Conservation (phyloP, 1,139 yeast species). For the Schwanniomyces etchellsii region DNA sequence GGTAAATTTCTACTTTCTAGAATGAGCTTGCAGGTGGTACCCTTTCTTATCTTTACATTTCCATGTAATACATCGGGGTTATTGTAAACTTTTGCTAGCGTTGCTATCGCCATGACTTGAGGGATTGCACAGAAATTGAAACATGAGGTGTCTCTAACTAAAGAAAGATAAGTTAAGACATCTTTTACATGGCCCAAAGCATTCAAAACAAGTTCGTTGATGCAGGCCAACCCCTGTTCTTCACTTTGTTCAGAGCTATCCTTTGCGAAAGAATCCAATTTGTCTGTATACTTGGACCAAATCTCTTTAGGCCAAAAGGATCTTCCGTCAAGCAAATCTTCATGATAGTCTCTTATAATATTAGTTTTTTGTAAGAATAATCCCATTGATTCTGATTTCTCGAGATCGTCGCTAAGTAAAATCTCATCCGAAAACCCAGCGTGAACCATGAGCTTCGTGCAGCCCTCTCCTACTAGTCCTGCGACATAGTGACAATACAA, state of each 20-base stretch:
- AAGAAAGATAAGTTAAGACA: constrained; percentile 69
- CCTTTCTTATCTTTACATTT: constrained; percentile 86
- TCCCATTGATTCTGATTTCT: constrained; percentile 84
- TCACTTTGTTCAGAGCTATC: constrained; percentile 33
- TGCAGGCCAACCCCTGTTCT: constrained; percentile 61
- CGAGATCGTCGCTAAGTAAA: constrained; percentile 45
- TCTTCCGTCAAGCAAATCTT: constrained; percentile 87
- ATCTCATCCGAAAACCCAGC: constrained; percentile 58
- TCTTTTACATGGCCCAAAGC: constrained; percentile 76
- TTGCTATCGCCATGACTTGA: constrained; percentile 97
- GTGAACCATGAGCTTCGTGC: constrained; percentile 71
- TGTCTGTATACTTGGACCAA: constrained; percentile 76
- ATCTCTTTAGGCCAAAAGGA: constrained; percentile 95
- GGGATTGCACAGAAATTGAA: constrained; percentile 96
- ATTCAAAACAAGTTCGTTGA: constrained; percentile 76
- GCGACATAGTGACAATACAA: constrained; percentile 96
- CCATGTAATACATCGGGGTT: constrained; percentile 66
- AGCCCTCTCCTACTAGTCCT: constrained; percentile 94
- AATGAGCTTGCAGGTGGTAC: constrained; percentile 79
- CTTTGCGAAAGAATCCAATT: constrained; percentile 53
- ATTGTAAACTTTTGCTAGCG: constrained; percentile 79
- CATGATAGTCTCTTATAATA: constrained; percentile 91
- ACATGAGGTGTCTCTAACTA: constrained; percentile 73
- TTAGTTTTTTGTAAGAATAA: constrained; percentile 91
- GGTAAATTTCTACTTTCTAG: constrained; percentile 67